These are phyloP conservation scores for Tolypocladium pustulatum DNA, from an alignment of 2,329 filamentous ascomycete genomes.

Conservation along the genomic window DNA sequence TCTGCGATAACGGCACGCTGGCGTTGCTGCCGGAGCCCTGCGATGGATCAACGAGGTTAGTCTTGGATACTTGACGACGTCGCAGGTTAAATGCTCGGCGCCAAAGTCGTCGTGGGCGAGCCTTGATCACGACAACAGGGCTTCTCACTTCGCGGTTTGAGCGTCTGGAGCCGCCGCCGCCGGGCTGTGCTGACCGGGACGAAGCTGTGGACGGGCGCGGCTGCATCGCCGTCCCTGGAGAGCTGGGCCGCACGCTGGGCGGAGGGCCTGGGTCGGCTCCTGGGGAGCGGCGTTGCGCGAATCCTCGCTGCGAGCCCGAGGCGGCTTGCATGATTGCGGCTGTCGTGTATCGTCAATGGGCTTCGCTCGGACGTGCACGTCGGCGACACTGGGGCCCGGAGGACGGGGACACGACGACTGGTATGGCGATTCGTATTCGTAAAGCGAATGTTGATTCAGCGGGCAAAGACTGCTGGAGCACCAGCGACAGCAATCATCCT, in stretches of 20 bases:
- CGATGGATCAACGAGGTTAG: conserved; percentile 4
- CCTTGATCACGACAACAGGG: background rate
- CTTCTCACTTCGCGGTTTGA: conserved; percentile 23
- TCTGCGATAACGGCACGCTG: conserved; percentile 78
- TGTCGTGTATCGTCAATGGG: background rate
- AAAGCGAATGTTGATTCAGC: background rate
- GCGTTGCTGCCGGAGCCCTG: conserved; percentile 45
- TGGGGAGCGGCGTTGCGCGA: conserved; percentile 52
- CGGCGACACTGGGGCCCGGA: background rate
- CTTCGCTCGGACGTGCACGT: background rate
- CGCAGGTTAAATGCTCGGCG: background rate
- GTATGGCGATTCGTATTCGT: background rate
- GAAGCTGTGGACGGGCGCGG: conserved; percentile 57
- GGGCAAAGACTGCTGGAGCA: background rate
- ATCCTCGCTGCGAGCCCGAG: conserved; percentile 35
- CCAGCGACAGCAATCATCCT: conserved; percentile 8
- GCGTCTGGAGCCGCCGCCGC: conserved; percentile 15
- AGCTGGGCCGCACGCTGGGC: conserved; percentile 48
- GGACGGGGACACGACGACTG: background rate
- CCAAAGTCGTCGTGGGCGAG: background rate
- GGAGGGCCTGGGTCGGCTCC: conserved; percentile 49
- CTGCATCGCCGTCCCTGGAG: conserved; percentile 49
- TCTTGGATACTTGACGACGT: background rate
- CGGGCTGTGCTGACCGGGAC: conserved; percentile 44
- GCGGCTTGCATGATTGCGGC: conserved; percentile 34